Conservation (phyloP, 257 asterid genomes). For the Solanum phureja region DNA sequence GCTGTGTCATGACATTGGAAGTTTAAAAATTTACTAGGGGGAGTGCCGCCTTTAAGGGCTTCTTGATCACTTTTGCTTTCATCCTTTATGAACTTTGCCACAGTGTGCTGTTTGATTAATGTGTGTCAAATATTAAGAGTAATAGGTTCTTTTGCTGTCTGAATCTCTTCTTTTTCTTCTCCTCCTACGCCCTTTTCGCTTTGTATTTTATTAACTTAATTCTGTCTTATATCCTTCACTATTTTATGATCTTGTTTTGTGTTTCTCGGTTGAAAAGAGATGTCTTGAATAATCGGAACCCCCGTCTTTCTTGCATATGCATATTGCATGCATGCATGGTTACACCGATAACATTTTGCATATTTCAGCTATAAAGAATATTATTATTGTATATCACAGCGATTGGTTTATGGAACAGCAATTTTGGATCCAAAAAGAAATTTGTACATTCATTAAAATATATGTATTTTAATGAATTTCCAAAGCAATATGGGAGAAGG, state of each 20-base stretch:
- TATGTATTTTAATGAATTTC: too few species aligned
- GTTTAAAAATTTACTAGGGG: background rate
- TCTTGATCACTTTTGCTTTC: background rate
- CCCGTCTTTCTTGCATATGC: background rate
- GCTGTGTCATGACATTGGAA: constrained; percentile 2
- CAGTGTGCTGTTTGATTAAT: background rate
- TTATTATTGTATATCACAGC: too few species aligned
- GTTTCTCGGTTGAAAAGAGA: background rate
- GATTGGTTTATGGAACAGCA: too few species aligned
- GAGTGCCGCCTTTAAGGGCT: background rate
- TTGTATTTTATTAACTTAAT: background rate
- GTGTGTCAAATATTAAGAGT: background rate
- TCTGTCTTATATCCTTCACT: background rate
- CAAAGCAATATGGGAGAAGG: too few species aligned
- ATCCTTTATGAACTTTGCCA: background rate
- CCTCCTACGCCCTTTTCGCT: background rate
- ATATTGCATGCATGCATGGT: background rate
- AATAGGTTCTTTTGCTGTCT: background rate
- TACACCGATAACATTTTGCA: background rate
- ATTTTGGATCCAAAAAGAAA: too few species aligned
- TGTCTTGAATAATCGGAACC: background rate
- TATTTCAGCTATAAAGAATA: too few species aligned
- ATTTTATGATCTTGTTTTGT: background rate
- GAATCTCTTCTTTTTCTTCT: background rate
- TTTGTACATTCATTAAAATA: too few species aligned